Base-by-base conservation (phyloP, 768 basidiomycete species). In the Trametes villosa region DNA sequence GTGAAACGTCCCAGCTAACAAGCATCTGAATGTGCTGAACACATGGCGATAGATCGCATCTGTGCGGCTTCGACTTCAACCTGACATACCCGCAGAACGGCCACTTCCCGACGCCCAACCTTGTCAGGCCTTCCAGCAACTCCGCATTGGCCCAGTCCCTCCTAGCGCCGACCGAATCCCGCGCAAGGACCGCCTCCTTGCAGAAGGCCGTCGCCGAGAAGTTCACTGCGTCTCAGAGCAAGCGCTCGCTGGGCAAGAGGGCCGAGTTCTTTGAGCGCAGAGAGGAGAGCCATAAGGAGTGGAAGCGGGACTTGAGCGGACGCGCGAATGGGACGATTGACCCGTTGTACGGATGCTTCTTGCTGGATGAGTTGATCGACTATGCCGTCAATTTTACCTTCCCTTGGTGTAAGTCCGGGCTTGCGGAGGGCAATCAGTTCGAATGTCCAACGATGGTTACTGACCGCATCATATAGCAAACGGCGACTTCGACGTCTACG, bases 361-460 rank as follows among this genome's bases (percentile, higher is more conserved):
- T 90, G 22, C 78, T 83, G 36, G 82, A 86, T 59, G 83, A 87
- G 74, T 80, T 86, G 69, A 67, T 86, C 30, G 88, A 90, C 71
- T 90, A 90, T 65, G 86, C 88, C 13, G 59, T 84, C 55, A 91
- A 90, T 67, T 89, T 79, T 65, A 87, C 88, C 0, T 85, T 81
- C 69, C 89, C 89, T 2, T 82, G 81, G 82, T 70, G 68, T 69
- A 31, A 58, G 64, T 57, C 7, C 11, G 5, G 4, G 20, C 8
- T 9, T 13, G 18, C 12, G 0, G 4, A 22, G 1, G 2, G 4
- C 20, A 1, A 34, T 7, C 20, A n/a, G 18, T 40, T n/a, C n/a
- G n/a, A n/a, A n/a, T n/a, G n/a, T n/a, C n/a, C n/a, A n/a, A n/a
- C n/a, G n/a, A n/a, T n/a, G n/a, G n/a, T n/a, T n/a, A 34, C 31